A percentile compares a stretch with the other conserved stretches of the same genome.
Conservation (phyloP, 352 stramenopile genomes). For the Phytophthora fragariae region DNA sequence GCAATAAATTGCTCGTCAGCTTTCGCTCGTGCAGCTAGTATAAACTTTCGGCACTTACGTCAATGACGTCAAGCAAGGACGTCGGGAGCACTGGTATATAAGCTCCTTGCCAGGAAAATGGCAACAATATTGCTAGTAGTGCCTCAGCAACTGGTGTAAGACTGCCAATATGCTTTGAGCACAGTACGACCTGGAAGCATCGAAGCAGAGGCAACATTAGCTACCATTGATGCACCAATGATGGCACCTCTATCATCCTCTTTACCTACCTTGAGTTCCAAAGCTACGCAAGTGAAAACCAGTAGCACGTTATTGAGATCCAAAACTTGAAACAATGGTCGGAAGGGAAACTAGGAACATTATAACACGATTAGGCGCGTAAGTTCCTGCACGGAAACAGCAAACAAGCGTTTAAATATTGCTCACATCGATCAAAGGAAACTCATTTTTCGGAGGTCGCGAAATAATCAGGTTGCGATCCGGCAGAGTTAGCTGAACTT, state of each 20-base stretch:
- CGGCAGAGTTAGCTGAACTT: constrained; percentile 91
- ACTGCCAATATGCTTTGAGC: constrained; percentile 89
- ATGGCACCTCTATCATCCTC: background rate
- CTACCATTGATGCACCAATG: background rate
- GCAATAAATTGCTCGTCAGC: background rate
- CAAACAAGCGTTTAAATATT: background rate
- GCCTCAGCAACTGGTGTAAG: constrained; percentile 93
- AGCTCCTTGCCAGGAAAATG: constrained; percentile 95
- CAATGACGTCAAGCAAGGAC: constrained; percentile 93
- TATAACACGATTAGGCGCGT: background rate
- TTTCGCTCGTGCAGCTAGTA: background rate
- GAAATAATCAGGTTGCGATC: constrained; percentile 90
- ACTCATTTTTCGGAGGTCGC: constrained; percentile 90
- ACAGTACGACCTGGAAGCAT: constrained; percentile 85
- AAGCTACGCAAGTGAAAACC: constrained; percentile 90
- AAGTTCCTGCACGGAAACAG: background rate
- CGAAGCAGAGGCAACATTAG: background rate
- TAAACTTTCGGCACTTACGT: constrained; percentile 59
- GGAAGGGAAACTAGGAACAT: constrained; percentile 88
- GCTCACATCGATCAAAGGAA: constrained; percentile 91
- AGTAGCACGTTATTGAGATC: constrained; percentile 93
- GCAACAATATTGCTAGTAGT: constrained; percentile 92
- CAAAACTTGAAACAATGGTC: constrained; percentile 92
- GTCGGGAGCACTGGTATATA: constrained; percentile 95
- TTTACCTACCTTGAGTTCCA: constrained; percentile 85